These are phyloP conservation scores for Alternaria sp. DNA, from an alignment of 2,329 filamentous ascomycete species.

Conservation along the genomic window DNA sequence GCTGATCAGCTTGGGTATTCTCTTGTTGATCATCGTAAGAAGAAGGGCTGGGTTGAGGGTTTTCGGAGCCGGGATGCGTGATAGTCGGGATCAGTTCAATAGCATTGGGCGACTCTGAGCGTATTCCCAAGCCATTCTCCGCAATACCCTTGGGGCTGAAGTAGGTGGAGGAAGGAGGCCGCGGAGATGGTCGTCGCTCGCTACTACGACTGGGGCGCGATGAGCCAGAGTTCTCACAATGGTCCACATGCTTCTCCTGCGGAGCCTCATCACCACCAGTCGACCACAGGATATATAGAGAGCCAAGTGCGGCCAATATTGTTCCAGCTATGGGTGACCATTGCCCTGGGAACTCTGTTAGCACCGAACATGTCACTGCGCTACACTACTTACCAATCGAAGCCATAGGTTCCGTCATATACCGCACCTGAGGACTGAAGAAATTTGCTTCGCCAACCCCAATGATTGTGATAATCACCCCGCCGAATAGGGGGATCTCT, in stretches of 20 bases:
- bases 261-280: slow-evolving; percentile 37
- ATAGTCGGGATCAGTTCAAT: slow-evolving; percentile 23
- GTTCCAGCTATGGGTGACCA: slow-evolving; percentile 68
- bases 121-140: slow-evolving; percentile 16
- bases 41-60: not conserved
- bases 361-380: not conserved
- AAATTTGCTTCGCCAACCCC: slow-evolving; percentile 70
- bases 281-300: slow-evolving; percentile 61
- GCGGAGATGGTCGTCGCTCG: slow-evolving; percentile 9
- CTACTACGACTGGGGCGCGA: slow-evolving; percentile 31
- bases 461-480: slow-evolving; percentile 65
- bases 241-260: slow-evolving; percentile 11
- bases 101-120: slow-evolving; percentile 20
- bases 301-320: slow-evolving; percentile 63
- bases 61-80: slow-evolving; percentile 15
- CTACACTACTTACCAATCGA: slow-evolving; percentile 56
- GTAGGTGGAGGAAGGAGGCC: not conserved
- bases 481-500: slow-evolving; percentile 65
- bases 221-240: slow-evolving; percentile 4
- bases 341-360: slow-evolving; percentile 46
- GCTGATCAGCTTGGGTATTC: slow-evolving; percentile 2
- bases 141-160: not conserved
- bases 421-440: slow-evolving; percentile 62
- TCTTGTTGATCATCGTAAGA: not conserved
- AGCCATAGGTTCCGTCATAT: slow-evolving; percentile 67